Evolutionary conservation across 2,329 filamentous ascomycete genomes (phyloP), one percentile per base, ranked within the genome.

Genomic region (Talaromyces albobiverticillius): DNA sequence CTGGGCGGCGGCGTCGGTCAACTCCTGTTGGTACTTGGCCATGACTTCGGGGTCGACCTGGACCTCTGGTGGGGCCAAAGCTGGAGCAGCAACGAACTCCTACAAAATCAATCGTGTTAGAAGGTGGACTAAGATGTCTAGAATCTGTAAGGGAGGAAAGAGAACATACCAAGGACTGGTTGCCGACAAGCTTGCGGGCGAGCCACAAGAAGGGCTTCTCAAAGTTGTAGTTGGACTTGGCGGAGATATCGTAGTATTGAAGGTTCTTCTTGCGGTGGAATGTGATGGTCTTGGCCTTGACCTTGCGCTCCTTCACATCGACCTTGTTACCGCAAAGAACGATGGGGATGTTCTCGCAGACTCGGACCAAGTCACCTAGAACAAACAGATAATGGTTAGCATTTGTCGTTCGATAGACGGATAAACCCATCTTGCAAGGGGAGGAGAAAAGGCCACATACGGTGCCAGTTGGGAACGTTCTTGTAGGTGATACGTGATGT

Each of bases 221-320:
- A 78, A 97, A 97, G 87, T 97, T 97, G 82, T 99, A 97, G 85
- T 97, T 97, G 72, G 92, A 96, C 84, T 97, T 99, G 79, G 94
- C 94, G 40, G 91, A 96, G 76, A 97, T 97, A 69, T 97, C 94
- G 84, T 99, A 99, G 86, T 97, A 99, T 81, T 99, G 94, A 51
- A 99, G 87, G 81, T 97, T 99, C 88, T 99, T 99, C 90, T 99
- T 99, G 80, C 94, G 90, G 85, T 99, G 94, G 89, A 99, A 99
- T 64, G 94, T 99, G 79, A 99, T 99, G 74, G 93, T 95, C 90
- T 99, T 99, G 73, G 94, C 94, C 87, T 99, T 99, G 75, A 99
- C 94, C 82, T 99, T 99, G 78, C 94, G 90, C 86, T 99, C 94
- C 89, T 99, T 99, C 63, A 99, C 94, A 71, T 99, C 93, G 76